These are phyloP conservation scores for Kuraishia molischiana DNA, from an alignment of 805 yeast genomes.

Conservation along the genomic window DNA sequence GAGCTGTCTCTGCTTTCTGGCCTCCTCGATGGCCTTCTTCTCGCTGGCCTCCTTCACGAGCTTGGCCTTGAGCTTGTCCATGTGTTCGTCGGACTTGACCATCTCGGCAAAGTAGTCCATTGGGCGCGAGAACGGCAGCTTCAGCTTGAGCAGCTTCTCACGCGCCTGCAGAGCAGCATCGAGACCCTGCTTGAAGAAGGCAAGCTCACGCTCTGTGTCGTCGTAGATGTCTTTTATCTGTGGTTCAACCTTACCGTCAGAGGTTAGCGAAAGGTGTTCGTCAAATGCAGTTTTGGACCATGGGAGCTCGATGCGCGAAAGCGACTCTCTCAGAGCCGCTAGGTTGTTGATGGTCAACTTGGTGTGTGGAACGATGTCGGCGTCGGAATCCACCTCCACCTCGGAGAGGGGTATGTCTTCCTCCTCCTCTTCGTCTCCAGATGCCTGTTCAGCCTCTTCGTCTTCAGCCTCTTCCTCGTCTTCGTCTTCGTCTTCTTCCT, in stretches of 20 bases:
- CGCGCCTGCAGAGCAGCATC: constrained; percentile 74
- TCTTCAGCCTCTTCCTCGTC: constrained; percentile 36
- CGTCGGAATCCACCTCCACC: constrained; percentile 88
- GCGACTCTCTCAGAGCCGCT: constrained; percentile 68
- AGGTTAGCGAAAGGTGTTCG: constrained; percentile 73
- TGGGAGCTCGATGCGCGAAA: constrained; percentile 58
- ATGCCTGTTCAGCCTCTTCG: constrained; percentile 41
- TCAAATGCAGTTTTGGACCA: constrained; percentile 60
- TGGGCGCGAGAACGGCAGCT: constrained; percentile 88
- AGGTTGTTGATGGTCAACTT: constrained; percentile 81
- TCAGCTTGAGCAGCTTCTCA: constrained; percentile 50
- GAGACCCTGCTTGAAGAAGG: constrained; percentile 90
- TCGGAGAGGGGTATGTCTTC: constrained; percentile 86
- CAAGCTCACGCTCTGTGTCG: constrained; percentile 92
- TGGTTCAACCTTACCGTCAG: constrained; percentile 49
- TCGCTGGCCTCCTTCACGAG: constrained; percentile 65
- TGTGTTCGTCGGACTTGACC: constrained; percentile 96
- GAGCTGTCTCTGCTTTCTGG: constrained; percentile 86
- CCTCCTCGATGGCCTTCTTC: constrained; percentile 87
- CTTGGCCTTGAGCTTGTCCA: constrained; percentile 84
- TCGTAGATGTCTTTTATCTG: constrained; percentile 83
- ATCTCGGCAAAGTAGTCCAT: constrained; percentile 95
- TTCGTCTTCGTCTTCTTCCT: constrained; percentile 17
- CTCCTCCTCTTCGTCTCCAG: constrained; percentile 56
- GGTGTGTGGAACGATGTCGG: constrained; percentile 88